phyloP scores from a whole-genome alignment of 306 rosid species.

The Urtica urens region DNA sequence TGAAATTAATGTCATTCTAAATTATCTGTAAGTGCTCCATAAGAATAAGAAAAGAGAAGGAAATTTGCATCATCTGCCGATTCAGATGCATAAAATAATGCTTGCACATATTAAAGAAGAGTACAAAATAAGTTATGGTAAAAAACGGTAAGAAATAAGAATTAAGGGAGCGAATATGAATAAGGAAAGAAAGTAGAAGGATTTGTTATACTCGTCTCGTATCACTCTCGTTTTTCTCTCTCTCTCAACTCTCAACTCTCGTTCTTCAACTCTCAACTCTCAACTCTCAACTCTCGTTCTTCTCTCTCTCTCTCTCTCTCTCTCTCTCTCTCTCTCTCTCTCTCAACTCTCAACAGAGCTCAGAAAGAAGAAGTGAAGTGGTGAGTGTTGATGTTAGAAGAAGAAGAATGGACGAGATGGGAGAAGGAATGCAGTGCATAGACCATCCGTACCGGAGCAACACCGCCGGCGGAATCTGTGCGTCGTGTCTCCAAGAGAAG shows the following conservation, averaged over 20 bases:
- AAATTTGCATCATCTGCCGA: too few species aligned
- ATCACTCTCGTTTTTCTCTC: neutral
- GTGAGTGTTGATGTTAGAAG: slow-evolving; percentile 21
- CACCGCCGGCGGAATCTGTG: slow-evolving; percentile 97
- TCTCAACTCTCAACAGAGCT: slow-evolving; percentile 5
- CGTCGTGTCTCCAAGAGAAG: slow-evolving; percentile 88
- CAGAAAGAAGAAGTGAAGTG: slow-evolving; percentile 23
- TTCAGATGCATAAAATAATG: too few species aligned
- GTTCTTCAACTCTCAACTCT: neutral
- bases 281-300: neutral
- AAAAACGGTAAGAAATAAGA: too few species aligned
- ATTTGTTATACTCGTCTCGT: neutral
- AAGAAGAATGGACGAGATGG: slow-evolving; percentile 48
- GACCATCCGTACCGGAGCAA: slow-evolving; percentile 72
- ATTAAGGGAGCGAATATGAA: too few species aligned
- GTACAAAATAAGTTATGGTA: too few species aligned
- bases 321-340: neutral
- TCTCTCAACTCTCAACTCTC: slow-evolving; percentile 1
- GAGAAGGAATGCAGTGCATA: slow-evolving; percentile 79
- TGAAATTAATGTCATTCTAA: too few species aligned
- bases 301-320: neutral
- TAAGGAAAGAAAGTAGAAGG: too few species aligned
- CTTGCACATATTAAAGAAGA: too few species aligned
- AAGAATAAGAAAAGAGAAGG: too few species aligned
- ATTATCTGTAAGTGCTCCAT: too few species aligned